Base-by-base conservation (phyloP, 176 grass and related monocot genomes). In the Ananas comosus region DNA sequence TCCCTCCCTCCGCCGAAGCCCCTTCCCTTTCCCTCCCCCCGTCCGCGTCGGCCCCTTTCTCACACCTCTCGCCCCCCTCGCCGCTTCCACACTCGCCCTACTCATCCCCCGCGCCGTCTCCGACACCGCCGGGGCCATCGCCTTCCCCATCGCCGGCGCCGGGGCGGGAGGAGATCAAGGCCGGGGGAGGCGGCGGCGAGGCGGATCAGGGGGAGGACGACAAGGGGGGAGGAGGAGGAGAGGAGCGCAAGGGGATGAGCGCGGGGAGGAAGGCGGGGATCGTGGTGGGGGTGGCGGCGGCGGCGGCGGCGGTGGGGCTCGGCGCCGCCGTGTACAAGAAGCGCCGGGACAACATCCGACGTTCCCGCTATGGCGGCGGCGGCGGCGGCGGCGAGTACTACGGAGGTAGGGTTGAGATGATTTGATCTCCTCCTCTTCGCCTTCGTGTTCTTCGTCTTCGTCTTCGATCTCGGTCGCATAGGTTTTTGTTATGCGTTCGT, bases 301-400 rank as follows among this genome's bases (percentile, higher is more conserved):
- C 81, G 3, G 76, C 77, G 11, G 89, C 76, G 14, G 63, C 87
- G 11, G 73, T 90, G 10, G 84, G 81, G 3, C 77, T 85, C 12
- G 86, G 56, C 19, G 65, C 25, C 11, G 52, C 83, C 16, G 73
- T 90, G 3, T 96, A 84, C 84, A 80, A 75, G 72, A 96, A 77
- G 81, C 81, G 92, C 57, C 79, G 73, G 56, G 83, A 83, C 65
- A 96, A 92, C 77, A 83, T 92, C 84, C 85, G 79, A 27, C 72
- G 86, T 19, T 87, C 89, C 71, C 89, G 82, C 83, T 97, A 92
- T 80, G 79, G 76, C 11, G 83, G 83, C 11, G 87, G 92, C 54
- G 85, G 89, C 14, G 56, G 82, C 54, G 85, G 89, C 14, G 56
- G 82, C 13, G 89, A 96, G 79, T 80, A 83, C 11, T 90, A 92